Conservation (phyloP, 2,329 filamentous ascomycete species). For the Microcyclosporella mali region DNA sequence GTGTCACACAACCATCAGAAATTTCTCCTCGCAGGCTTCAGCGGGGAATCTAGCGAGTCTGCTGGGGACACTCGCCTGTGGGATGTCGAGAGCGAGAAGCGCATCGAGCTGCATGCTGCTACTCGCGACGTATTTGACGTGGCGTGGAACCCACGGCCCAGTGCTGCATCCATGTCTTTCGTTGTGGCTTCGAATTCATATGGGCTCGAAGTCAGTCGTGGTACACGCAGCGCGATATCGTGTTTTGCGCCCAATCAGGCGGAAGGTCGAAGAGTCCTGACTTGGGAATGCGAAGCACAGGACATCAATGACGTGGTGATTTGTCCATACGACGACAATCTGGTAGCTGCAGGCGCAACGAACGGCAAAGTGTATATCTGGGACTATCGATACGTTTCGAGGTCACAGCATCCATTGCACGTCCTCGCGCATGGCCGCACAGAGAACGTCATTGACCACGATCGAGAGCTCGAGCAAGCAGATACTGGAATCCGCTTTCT, state of each 20-base stretch:
- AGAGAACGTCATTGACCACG: constrained; percentile 43
- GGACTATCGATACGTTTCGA: constrained; percentile 44
- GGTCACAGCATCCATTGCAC: constrained; percentile 42
- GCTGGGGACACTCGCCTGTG: constrained; percentile 51
- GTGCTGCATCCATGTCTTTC: constrained; percentile 38
- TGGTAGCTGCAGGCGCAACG: constrained; percentile 55
- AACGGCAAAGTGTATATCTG: constrained; percentile 56
- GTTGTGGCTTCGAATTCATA: constrained; percentile 47
- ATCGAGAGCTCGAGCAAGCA: constrained; percentile 41
- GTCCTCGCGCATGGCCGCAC: constrained; percentile 47
- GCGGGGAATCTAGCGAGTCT: constrained; percentile 33
- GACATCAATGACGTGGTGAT: constrained; percentile 56
- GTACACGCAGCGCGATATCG: constrained; percentile 46
- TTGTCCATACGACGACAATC: constrained; percentile 42
- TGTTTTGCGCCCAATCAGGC: constrained; percentile 43
- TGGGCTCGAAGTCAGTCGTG: constrained; percentile 32
- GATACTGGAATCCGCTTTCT: constrained; percentile 55
- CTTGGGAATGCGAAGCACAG: constrained; percentile 51
- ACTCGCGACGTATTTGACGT: constrained; percentile 54
- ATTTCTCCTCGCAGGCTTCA: constrained; percentile 52
- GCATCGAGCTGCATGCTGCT: constrained; percentile 40
- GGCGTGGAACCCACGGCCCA: constrained; percentile 48
- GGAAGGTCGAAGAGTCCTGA: constrained; percentile 34
- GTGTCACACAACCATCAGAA: constrained; percentile 31
- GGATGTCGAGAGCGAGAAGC: constrained; percentile 40